These are phyloP conservation scores for Cryptococcus sp. DNA, from an alignment of 1,284 basidiomycete genomes.

Conservation along the genomic window DNA sequence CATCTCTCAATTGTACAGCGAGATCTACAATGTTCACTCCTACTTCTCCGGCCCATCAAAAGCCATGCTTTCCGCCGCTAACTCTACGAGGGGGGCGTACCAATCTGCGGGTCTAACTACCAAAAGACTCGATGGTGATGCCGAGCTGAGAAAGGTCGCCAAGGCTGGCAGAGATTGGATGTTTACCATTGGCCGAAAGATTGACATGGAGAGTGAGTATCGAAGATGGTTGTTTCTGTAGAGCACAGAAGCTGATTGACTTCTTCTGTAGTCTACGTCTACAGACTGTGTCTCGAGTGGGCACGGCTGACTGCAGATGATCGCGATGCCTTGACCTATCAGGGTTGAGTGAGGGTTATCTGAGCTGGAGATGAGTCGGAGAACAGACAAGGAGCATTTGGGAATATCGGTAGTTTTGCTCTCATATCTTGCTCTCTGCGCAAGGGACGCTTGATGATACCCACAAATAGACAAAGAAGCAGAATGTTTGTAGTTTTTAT, in stretches of 20 bases:
- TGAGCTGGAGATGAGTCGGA: too few relatives aligned
- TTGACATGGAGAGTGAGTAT: slow-evolving; percentile 84
- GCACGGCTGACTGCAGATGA: slow-evolving; percentile 80
- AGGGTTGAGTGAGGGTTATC: slow-evolving; percentile 13
- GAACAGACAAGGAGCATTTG: too few relatives aligned
- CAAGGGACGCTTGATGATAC: too few relatives aligned
- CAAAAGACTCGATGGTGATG: slow-evolving; percentile 65
- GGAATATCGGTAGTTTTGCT: too few relatives aligned
- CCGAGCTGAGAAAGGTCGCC: slow-evolving; percentile 74
- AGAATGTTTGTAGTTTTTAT: too few relatives aligned
- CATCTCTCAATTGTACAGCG: slow-evolving; percentile 76
- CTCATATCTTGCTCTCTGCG: too few relatives aligned
- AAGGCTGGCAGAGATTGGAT: slow-evolving; percentile 88
- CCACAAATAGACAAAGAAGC: too few relatives aligned
- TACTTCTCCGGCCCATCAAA: slow-evolving; percentile 82
- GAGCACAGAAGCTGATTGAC: slow-evolving; percentile 55
- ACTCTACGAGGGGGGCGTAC: slow-evolving; percentile 45
- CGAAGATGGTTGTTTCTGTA: slow-evolving; percentile 19
- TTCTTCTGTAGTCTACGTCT: slow-evolving; percentile 62
- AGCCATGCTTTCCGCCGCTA: slow-evolving; percentile 62
- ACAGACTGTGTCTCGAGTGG: slow-evolving; percentile 84
- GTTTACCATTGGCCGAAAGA: slow-evolving; percentile 70
- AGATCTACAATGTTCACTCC: slow-evolving; percentile 87
- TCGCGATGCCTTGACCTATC: slow-evolving; percentile 65
- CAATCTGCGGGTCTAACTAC: slow-evolving; percentile 49